phyloP scores from a whole-genome alignment of 345 rosid species.

The Raphanus raphanistrum region DNA sequence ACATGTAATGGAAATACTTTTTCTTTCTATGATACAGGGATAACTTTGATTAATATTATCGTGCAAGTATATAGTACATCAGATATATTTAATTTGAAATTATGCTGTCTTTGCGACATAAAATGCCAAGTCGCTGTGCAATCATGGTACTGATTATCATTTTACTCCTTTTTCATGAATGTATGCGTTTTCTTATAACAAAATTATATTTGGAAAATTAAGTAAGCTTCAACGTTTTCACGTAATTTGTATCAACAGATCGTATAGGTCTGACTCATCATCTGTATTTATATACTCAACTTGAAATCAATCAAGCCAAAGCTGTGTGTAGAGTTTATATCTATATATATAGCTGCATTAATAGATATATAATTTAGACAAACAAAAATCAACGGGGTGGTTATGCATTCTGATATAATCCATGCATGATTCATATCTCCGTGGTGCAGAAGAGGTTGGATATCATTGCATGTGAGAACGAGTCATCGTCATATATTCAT shows the following conservation, averaged over 20 bases:
- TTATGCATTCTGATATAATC: neutral
- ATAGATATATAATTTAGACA: neutral
- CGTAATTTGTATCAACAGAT: neutral
- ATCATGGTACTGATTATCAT: constrained; percentile 18
- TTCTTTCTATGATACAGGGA: neutral
- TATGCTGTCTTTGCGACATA: constrained; percentile 14
- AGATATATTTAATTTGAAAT: neutral
- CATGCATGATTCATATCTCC: neutral
- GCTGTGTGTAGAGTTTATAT: neutral
- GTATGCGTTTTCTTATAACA: neutral
- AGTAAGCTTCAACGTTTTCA: neutral
- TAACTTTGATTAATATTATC: constrained; percentile 2
- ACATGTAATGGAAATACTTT: constrained; percentile 17
- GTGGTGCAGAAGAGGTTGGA: constrained; percentile 27
- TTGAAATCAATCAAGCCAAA: neutral
- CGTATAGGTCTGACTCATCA: neutral
- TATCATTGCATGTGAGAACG: constrained; percentile 37
- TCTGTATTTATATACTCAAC: neutral
- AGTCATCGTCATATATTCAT: constrained; percentile 13
- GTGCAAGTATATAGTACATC: constrained; percentile 12
- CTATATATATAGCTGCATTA: too few relatives aligned
- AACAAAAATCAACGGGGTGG: neutral
- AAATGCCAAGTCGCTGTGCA: constrained; percentile 23
- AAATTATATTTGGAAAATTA: neutral
- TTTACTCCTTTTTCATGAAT: neutral